phyloP scores from a whole-genome alignment of 2,329 filamentous ascomycete genomes.

The Fusarium protoensiforme region DNA sequence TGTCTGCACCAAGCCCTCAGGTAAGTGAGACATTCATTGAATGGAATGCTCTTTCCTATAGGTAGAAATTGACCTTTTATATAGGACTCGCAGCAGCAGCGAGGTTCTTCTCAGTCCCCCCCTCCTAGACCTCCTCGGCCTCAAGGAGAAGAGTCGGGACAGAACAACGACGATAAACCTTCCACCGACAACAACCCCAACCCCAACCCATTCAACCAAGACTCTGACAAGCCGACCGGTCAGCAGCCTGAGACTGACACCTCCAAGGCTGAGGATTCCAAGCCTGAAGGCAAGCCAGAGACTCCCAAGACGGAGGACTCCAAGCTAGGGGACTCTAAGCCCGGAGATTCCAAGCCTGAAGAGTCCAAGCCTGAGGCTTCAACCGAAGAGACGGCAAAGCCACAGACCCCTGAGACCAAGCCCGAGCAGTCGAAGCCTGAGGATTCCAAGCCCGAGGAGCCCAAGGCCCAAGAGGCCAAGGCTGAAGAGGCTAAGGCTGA shows the following conservation, averaged over 20 bases:
- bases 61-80: constrained; percentile 1
- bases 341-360: constrained; percentile 13
- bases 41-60: background rate
- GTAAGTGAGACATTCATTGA: constrained; percentile 18
- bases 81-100: constrained; percentile 36
- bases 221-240: constrained; percentile 17
- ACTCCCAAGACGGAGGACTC: background rate
- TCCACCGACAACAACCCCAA: background rate
- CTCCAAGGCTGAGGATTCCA: background rate
- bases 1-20: constrained; percentile 35
- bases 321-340: constrained; percentile 7
- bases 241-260: constrained; percentile 20
- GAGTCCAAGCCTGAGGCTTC: constrained; percentile 3
- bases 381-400: background rate
- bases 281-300: constrained; percentile 4
- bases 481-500: constrained; percentile 16
- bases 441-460: constrained; percentile 5
- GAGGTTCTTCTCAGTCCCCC: constrained; percentile 15
- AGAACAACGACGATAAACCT: constrained; percentile 16
- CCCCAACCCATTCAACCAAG: constrained; percentile 17
- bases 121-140: constrained; percentile 20
- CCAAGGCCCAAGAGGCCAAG: background rate
- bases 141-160: background rate
- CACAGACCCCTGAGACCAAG: background rate
- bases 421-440: background rate